Evolutionary conservation across 352 stramenopile species (phyloP).

Genomic region (Phytopythium chamaehyphon): DNA sequence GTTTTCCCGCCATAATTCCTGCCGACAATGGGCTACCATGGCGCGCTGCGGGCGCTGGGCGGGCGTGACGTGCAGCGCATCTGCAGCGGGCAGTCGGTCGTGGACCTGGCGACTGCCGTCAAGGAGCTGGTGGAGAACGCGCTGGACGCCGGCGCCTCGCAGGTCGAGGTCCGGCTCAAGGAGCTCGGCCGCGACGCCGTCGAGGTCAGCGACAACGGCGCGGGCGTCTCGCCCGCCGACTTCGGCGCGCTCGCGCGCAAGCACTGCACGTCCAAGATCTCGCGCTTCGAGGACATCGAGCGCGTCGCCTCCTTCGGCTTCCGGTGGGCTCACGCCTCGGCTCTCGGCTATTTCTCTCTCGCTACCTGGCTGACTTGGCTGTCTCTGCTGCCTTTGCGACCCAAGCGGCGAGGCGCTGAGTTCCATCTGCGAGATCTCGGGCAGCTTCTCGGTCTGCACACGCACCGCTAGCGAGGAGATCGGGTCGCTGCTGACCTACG

Average conservation of each 20-base stretch:
- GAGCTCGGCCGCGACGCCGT: conserved; percentile 91
- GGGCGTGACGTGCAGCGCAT: conserved; percentile 58
- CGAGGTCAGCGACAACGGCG: conserved; percentile 96
- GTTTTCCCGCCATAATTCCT: background rate
- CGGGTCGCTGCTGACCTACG: conserved; percentile 85
- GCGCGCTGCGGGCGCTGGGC: conserved; percentile 34
- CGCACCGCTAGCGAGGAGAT: conserved; percentile 64
- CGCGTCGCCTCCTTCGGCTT: conserved; percentile 91
- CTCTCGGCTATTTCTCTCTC: too few species aligned
- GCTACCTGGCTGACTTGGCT: too few species aligned
- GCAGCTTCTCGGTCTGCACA: conserved; percentile 87
- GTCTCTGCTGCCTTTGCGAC: too few species aligned
- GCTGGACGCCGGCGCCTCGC: conserved; percentile 60
- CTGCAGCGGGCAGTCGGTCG: conserved; percentile 92
- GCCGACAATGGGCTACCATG: background rate
- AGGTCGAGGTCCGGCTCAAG: conserved; percentile 88
- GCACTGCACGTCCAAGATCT: conserved; percentile 96
- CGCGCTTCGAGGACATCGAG: conserved; percentile 93
- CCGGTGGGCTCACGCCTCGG: conserved; percentile 36
- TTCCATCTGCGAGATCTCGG: conserved; percentile 91
- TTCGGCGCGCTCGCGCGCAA: conserved; percentile 83
- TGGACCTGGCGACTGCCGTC: conserved; percentile 92
- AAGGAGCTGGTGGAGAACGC: conserved; percentile 98
- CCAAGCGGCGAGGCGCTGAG: conserved; percentile 95
- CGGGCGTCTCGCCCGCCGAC: conserved; percentile 78